phyloP scores from a whole-genome alignment of 1,284 basidiomycete species.

The Tremellales sp. region DNA sequence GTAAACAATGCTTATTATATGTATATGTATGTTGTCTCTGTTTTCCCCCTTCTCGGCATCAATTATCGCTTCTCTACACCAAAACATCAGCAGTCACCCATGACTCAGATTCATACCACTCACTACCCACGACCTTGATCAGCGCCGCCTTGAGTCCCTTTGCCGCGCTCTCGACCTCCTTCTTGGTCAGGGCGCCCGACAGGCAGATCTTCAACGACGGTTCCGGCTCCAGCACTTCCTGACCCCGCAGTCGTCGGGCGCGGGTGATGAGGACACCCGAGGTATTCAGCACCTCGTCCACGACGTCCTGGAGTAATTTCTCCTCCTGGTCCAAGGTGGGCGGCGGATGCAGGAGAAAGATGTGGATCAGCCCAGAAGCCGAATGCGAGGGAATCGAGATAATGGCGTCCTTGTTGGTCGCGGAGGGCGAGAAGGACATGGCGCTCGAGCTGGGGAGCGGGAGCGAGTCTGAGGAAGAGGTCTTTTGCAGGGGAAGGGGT shows the following conservation, averaged over 20 bases:
- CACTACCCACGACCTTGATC: slow-evolving; percentile 58
- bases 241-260: slow-evolving; percentile 71
- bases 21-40: too few species aligned
- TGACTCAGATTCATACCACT: too few species aligned
- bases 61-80: too few species aligned
- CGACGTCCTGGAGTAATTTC: slow-evolving; percentile 74
- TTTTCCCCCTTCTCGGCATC: too few species aligned
- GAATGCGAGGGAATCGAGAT: slow-evolving; percentile 81
- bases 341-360: slow-evolving; percentile 58
- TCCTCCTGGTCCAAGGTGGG: slow-evolving; percentile 67
- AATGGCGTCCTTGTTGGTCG: slow-evolving; percentile 54
- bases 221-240: slow-evolving; percentile 74
- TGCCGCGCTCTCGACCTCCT: slow-evolving; percentile 88
- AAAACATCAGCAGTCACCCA: too few species aligned
- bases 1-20: too few species aligned
- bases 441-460: slow-evolving; percentile 4
- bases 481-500: slow-evolving; percentile 17
- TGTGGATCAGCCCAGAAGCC: slow-evolving; percentile 81
- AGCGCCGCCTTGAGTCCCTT: slow-evolving; percentile 69
- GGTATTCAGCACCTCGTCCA: slow-evolving; percentile 72
- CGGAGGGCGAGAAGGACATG: slow-evolving; percentile 5
- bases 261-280: slow-evolving; percentile 73
- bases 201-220: slow-evolving; percentile 86
- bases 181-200: slow-evolving; percentile 70
- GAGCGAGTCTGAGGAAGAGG: not conserved